Evolutionary conservation across 1,284 basidiomycete genomes (phyloP).

Genomic region (Somion occarium): DNA sequence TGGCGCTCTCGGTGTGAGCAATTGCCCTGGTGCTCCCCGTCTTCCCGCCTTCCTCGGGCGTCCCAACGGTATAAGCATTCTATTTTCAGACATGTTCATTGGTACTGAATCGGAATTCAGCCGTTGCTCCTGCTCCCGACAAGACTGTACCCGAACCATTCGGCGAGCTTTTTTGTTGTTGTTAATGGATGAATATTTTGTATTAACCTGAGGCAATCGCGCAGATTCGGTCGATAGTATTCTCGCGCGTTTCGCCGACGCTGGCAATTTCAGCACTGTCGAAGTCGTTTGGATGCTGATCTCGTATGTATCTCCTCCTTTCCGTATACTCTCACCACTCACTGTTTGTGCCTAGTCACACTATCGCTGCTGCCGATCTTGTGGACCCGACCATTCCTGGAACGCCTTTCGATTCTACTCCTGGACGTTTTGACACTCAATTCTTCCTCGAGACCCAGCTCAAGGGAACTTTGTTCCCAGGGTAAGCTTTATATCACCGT

Average conservation of each 20-base stretch:
- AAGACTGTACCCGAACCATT: constrained; percentile 35
- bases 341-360: constrained; percentile 23
- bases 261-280: constrained; percentile 26
- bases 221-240: constrained; percentile 33
- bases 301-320: constrained; percentile 9
- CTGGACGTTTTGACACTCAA: constrained; percentile 33
- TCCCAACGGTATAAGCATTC: constrained; percentile 2
- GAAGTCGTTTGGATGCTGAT: constrained; percentile 38
- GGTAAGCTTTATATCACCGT: constrained; percentile 1
- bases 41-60: constrained; percentile 22
- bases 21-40: constrained; percentile 23
- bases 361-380: constrained; percentile 32
- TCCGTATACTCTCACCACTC: neutral
- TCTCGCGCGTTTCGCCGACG: constrained; percentile 35
- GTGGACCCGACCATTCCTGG: constrained; percentile 20
- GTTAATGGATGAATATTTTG: neutral
- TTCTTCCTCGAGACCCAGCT: constrained; percentile 36
- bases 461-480: constrained; percentile 29
- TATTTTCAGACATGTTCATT: neutral
- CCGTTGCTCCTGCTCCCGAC: constrained; percentile 29
- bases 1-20: constrained; percentile 21
- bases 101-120: neutral
- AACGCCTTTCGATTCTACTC: constrained; percentile 37
- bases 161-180: constrained; percentile 9
- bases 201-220: neutral